These are phyloP conservation scores for Dalbergia cultrata DNA, from an alignment of 306 rosid genomes.

Conservation along the genomic window DNA sequence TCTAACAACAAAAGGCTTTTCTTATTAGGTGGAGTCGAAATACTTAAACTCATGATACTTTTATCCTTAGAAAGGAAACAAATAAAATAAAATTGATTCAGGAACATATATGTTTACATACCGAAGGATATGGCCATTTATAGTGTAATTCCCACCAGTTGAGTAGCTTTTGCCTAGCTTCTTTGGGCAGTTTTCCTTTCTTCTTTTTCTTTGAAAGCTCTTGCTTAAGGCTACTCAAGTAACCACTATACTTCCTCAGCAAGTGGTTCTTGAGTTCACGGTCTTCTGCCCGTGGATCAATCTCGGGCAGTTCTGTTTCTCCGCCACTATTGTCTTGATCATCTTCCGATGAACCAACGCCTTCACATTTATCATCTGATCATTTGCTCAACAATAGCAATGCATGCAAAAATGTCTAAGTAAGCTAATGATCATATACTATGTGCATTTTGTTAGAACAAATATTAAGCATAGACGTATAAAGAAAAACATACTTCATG, in stretches of 20 bases:
- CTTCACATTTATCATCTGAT: conserved; percentile 81
- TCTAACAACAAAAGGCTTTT: too few relatives aligned
- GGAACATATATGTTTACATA: conserved; percentile 27
- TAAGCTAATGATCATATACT: not conserved
- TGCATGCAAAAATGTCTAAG: conserved; percentile 2
- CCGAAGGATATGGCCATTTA: conserved; percentile 99
- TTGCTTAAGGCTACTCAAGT: conserved; percentile 92
- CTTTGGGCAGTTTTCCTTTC: conserved; percentile 97
- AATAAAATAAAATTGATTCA: not conserved
- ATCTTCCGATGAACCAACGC: conserved; percentile 85
- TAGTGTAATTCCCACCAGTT: conserved; percentile 98
- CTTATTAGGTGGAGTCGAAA: too few relatives aligned
- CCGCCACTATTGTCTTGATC: conserved; percentile 89
- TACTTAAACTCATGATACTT: too few relatives aligned
- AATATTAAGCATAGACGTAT: not conserved
- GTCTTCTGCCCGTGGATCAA: conserved; percentile 93
- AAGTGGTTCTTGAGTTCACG: conserved; percentile 92
- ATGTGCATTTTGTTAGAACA: not conserved
- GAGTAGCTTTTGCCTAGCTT: conserved; percentile 95
- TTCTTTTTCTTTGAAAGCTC: conserved; percentile 98
- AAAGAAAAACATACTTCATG: not conserved
- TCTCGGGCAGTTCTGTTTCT: conserved; percentile 80
- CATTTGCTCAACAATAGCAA: conserved; percentile 3
- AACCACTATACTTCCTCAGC: conserved; percentile 90
- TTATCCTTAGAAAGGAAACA: too few relatives aligned